These are phyloP conservation scores for Starmerella khaoyaiensis DNA, from an alignment of 805 yeast species.

Conservation along the genomic window DNA sequence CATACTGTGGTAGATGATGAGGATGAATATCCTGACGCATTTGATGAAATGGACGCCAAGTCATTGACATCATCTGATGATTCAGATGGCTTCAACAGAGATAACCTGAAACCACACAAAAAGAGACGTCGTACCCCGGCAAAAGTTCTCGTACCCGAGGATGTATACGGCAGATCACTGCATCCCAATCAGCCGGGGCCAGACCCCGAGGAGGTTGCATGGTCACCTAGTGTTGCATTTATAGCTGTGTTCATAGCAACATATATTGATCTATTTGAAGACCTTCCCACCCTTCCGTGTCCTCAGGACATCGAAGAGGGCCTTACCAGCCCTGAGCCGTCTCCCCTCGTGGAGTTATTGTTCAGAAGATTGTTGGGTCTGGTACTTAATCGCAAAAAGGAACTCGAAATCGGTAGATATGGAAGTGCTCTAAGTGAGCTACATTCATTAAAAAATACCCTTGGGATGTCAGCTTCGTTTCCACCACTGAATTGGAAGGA, in stretches of 20 bases:
- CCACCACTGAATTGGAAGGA: slow-evolving; percentile 23
- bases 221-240: slow-evolving; percentile 25
- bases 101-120: no score
- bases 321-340: slow-evolving; percentile 18
- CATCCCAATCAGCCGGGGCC: slow-evolving; percentile 20
- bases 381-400: slow-evolving; percentile 32
- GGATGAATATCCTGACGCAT: no score
- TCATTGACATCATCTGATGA: no score
- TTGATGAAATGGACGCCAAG: no score
- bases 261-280: slow-evolving; percentile 23
- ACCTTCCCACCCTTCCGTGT: slow-evolving; percentile 25
- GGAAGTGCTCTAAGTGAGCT: slow-evolving; percentile 31
- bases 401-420: slow-evolving; percentile 29
- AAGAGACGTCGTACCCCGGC: no score
- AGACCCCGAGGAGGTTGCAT: slow-evolving; percentile 19
- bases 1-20: not conserved
- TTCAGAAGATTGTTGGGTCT: slow-evolving; percentile 28
- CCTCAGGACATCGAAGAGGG: slow-evolving; percentile 35
- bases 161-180: slow-evolving; percentile 22
- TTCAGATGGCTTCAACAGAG: no score
- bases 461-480: slow-evolving; percentile 25
- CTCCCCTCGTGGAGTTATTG: slow-evolving; percentile 22
- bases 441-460: slow-evolving; percentile 21
- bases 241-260: slow-evolving; percentile 19
- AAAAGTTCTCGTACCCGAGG: slow-evolving; percentile 24